Evolutionary conservation across 169 alveolate species (phyloP).

Genomic region (Cryptosporidium canis): DNA sequence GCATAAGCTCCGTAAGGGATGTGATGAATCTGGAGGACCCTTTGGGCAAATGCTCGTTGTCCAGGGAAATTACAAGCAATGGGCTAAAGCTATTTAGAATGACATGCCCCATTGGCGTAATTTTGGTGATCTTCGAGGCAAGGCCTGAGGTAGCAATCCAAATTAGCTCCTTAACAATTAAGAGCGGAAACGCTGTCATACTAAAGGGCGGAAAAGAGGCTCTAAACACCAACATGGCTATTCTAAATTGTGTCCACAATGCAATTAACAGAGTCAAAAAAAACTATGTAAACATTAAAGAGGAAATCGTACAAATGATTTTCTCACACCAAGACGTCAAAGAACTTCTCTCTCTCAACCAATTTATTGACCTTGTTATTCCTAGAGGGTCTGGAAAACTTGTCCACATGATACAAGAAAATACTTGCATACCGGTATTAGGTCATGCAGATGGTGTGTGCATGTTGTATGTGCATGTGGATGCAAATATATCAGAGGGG

Average conservation of each 20-base stretch:
- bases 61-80: slow-evolving; percentile 72
- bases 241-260: slow-evolving; percentile 10
- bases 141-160: slow-evolving; percentile 82
- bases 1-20: slow-evolving; percentile 26
- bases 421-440: slow-evolving; percentile 78
- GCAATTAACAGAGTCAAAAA: slow-evolving; percentile 30
- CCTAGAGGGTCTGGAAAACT: slow-evolving; percentile 81
- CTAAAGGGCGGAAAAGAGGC: slow-evolving; percentile 76
- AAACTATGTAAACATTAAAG: slow-evolving; percentile 5
- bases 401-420: slow-evolving; percentile 74
- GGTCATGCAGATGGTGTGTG: slow-evolving; percentile 81
- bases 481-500: slow-evolving; percentile 72
- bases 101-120: slow-evolving; percentile 79
- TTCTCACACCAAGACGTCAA: slow-evolving; percentile 77
- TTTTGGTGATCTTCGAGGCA: slow-evolving; percentile 79
- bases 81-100: slow-evolving; percentile 76
- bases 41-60: slow-evolving; percentile 52
- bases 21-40: slow-evolving; percentile 70
- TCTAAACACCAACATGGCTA: slow-evolving; percentile 3
- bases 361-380: slow-evolving; percentile 79
- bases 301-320: slow-evolving; percentile 73
- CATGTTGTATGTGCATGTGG: slow-evolving; percentile 76
- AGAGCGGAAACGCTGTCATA: slow-evolving; percentile 78
- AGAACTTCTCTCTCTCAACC: slow-evolving; percentile 74
- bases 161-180: slow-evolving; percentile 76